Evolutionary conservation across 352 stramenopile genomes (phyloP).

Genomic region (Globisporangium canariense): DNA sequence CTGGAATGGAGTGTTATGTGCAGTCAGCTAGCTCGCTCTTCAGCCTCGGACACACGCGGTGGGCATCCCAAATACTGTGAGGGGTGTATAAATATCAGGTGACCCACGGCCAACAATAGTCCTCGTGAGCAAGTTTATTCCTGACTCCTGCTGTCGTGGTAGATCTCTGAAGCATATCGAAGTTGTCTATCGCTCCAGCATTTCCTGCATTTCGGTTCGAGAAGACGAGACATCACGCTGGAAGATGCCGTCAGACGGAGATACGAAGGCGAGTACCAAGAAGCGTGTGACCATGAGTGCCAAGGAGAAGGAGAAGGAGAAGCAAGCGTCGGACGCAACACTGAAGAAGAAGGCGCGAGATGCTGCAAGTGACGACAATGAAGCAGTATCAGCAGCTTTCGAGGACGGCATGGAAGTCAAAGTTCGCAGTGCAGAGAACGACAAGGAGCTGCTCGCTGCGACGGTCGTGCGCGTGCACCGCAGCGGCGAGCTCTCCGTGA

Average conservation of each 20-base stretch:
- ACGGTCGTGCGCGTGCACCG: slow-evolving; percentile 34
- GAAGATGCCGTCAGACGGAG: slow-evolving; percentile 18
- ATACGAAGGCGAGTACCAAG: neutral
- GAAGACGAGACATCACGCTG: neutral
- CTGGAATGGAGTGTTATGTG: neutral
- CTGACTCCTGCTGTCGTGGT: neutral
- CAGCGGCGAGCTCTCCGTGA: slow-evolving; percentile 33
- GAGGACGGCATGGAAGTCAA: slow-evolving; percentile 11
- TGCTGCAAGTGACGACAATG: neutral
- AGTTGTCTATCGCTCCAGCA: neutral
- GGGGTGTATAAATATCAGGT: neutral
- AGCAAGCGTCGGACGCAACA: neutral
- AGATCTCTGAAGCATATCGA: neutral
- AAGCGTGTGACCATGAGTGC: slow-evolving; percentile 10
- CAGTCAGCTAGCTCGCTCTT: neutral
- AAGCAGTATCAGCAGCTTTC: neutral
- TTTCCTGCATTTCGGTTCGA: neutral
- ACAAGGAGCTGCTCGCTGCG: slow-evolving; percentile 15
- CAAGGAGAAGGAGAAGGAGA: slow-evolving; percentile 7
- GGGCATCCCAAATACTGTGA: neutral
- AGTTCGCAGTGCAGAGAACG: slow-evolving; percentile 10
- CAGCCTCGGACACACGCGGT: neutral
- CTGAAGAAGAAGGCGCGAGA: neutral
- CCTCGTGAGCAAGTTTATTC: neutral
- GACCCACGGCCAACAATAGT: neutral